phyloP scores from a whole-genome alignment of 108 stramenopile genomes.

The Cyclotella baltica region DNA sequence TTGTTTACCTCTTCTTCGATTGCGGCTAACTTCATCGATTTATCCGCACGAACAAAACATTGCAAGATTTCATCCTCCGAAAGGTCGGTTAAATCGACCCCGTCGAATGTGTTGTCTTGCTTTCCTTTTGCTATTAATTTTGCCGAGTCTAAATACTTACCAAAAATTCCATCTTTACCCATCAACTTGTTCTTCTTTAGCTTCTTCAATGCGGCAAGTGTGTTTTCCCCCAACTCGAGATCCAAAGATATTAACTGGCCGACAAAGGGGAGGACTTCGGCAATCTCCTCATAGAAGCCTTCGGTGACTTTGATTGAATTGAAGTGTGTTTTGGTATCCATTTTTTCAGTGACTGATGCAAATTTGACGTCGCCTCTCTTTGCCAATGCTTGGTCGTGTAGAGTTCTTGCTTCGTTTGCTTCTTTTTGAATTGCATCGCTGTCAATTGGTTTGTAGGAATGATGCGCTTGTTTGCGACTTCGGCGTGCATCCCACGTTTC shows the following conservation, averaged over 20 bases:
- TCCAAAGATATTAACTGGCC: not conserved
- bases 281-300: not conserved
- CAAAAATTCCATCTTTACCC: not conserved
- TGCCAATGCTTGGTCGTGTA: not conserved
- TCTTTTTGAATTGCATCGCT: not conserved
- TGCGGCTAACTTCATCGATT: not conserved
- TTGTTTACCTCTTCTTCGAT: not conserved
- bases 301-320: constrained; percentile 3
- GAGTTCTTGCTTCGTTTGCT: not conserved
- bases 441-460: not conserved
- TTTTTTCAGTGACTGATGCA: constrained; percentile 6
- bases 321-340: not conserved
- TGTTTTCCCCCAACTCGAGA: not conserved
- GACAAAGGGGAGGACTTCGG: not conserved
- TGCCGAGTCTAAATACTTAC: not conserved
- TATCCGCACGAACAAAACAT: not conserved
- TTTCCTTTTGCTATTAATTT: constrained; percentile 22
- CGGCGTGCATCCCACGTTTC: not conserved
- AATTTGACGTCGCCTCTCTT: constrained; percentile 5
- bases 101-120: constrained; percentile 1
- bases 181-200: not conserved
- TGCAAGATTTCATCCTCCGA: constrained; percentile 10
- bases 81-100: not conserved
- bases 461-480: not conserved
- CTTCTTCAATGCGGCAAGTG: not conserved